Conservation (phyloP, 1,139 yeast genomes). For the Blastobotrys indianensis region DNA sequence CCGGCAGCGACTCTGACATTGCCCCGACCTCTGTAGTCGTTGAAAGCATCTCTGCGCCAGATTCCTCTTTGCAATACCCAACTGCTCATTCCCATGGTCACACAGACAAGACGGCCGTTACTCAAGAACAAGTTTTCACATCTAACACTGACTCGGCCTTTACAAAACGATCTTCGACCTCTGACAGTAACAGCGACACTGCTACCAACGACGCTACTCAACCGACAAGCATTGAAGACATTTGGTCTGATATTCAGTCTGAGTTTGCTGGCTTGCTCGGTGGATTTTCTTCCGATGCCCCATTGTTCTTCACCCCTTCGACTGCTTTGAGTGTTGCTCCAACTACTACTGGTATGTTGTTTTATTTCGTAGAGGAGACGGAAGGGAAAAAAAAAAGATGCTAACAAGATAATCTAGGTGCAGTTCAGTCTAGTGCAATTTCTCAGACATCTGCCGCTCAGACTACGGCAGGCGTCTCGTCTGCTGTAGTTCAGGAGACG, state of each 20-base stretch:
- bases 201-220: background rate
- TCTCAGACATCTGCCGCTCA: background rate
- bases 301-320: slow-evolving; percentile 18
- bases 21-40: no score
- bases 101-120: no score
- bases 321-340: slow-evolving; percentile 1
- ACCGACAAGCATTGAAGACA: slow-evolving; percentile 1
- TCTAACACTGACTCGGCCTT: background rate
- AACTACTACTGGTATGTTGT: slow-evolving; percentile 8
- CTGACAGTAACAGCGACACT: background rate
- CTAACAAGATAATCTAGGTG: slow-evolving; percentile 2
- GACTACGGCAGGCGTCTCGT: background rate
- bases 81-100: no score
- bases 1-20: no score
- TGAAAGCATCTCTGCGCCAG: no score
- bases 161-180: slow-evolving; percentile 8
- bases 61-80: no score
- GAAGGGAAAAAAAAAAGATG: background rate
- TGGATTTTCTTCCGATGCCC: slow-evolving; percentile 19
- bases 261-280: slow-evolving; percentile 24
- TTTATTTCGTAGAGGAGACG: no score
- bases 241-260: slow-evolving; percentile 24
- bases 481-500: background rate
- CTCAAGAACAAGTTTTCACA: slow-evolving; percentile 5
- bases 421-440: background rate